Base-by-base conservation (phyloP, 148 eudicot species). In the Diospyros lotus region DNA sequence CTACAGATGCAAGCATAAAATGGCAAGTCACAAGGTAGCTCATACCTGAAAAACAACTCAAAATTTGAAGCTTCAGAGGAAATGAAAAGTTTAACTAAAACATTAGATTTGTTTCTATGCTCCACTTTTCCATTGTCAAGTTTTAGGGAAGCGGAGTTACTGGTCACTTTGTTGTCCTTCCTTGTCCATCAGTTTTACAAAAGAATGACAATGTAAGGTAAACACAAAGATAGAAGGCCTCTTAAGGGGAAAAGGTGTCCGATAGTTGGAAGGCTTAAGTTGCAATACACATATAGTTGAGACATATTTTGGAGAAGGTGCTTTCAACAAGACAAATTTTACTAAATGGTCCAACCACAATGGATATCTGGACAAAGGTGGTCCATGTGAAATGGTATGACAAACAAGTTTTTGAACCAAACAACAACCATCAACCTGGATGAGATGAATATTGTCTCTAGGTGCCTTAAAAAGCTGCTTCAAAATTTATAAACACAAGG, bases 241-340 rank as follows among this genome's bases (percentile, higher is more conserved):
- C 28, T 4, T 58, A 58, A 58, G n/a, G n/a, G 61, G 61, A 58
- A 6, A 58, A 58, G 5, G 9, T 14, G 4, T 1, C 28, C 0
- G 28, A 28, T 28, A 28, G 28, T 28, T 28, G 28, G 28, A 28
- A 28, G 28, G 28, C 28, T 28, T 28, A 28, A 28, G 28, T 28
- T 28, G 28, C 28, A 28, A 28, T 28, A 28, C 28, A 28, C 28
- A 28, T 28, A 28, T 28, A 28, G 28, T 28, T 28, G 28, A 28
- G 28, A 28, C 28, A 28, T 28, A 28, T 28, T 28, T 28, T 28
- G 8, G 58, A 39, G 66, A 60, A 3, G 14, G 61, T 64, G 51
- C 69, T 64, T 74, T 41, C 70, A 74, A 64, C n/a, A 52, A 50
- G 77, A 50, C 44, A 73, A 40, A 18, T 9, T 43, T 52, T 72